phyloP scores from a whole-genome alignment of 164 flowering plant species.

The Vitis amurensis region DNA sequence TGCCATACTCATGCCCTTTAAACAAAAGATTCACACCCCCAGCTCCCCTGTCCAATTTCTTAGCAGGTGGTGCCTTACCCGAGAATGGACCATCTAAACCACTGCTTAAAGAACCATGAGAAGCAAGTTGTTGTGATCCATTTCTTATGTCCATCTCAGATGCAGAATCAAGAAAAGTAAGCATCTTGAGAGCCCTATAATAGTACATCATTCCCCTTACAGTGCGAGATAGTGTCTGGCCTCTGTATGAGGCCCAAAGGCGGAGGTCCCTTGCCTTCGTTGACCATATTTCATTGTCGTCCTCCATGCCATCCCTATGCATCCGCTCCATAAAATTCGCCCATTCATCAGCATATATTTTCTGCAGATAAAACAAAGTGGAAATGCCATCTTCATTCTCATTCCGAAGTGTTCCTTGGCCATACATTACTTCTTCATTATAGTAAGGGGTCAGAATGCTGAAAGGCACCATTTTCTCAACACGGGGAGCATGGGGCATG shows the following conservation, averaged over 20 bases:
- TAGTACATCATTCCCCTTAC: constrained; percentile 99
- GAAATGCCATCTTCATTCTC: constrained; percentile 96
- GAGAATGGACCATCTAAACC: constrained; percentile 29
- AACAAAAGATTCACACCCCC: constrained; percentile 61
- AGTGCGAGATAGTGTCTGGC: constrained; percentile 93
- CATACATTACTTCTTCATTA: constrained; percentile 73
- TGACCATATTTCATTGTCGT: constrained; percentile 68
- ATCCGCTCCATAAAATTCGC: constrained; percentile 78
- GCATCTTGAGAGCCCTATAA: constrained; percentile 85
- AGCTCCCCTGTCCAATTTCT: constrained; percentile 38
- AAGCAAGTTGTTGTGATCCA: constrained; percentile 57
- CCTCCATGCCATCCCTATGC: constrained; percentile 70
- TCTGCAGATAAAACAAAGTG: constrained; percentile 84
- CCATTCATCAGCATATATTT: constrained; percentile 92
- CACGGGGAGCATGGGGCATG: constrained; percentile 89
- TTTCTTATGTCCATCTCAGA: constrained; percentile 80
- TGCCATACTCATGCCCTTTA: constrained; percentile 74
- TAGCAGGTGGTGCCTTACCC: constrained; percentile 25
- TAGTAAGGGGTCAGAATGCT: constrained; percentile 94
- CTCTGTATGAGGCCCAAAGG: constrained; percentile 94
- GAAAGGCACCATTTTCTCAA: constrained; percentile 91
- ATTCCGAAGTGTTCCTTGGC: constrained; percentile 54
- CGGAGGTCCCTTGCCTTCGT: constrained; percentile 66
- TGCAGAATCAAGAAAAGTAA: constrained; percentile 85
- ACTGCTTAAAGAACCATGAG: constrained; percentile 40